Base-by-base conservation (phyloP, 2,329 filamentous ascomycete species). In the Neurospora sp. region DNA sequence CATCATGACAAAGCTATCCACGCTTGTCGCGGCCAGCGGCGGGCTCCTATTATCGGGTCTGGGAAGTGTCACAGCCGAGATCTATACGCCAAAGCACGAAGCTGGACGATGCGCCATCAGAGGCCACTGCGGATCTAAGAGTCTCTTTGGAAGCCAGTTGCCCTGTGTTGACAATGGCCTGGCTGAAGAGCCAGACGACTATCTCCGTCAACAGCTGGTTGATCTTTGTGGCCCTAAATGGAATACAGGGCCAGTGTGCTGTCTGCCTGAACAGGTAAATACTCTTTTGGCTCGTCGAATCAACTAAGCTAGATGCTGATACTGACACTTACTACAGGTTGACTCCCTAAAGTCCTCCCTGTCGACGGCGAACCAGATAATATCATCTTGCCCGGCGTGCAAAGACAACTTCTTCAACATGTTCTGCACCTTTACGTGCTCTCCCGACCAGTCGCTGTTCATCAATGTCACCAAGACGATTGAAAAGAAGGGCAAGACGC, bases 391-490 rank as follows among this genome's bases (percentile, higher is more conserved):
- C 79, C 96, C 96, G 1, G 96, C 96, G 39, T 99, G 96, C 86
- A 97, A 96, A 81, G 91, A 94, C 76, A 99, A 99, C 84, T 99
- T 99, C 84, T 98, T 93, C 84, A 97, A 99, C 82, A 85, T 96
- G 66, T 99, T 99, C 80, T 99, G 96, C 82, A 96, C 93, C 4
- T 98, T 99, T 78, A 98, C 94, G 2, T 99, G 96, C 83, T 99
- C 96, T 4, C 95, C 96, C 6, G 91, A 99, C 77, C 96, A 99
- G 79, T 97, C 93, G 0, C 84, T 97, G 0, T 99, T 99, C 78
- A 85, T 99, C 78, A 99, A 99, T 77, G 89, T 99, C 62, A 98
- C 96, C 11, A 82, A 89, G 68, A 91, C 90, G 0, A 86, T 87
- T 73, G 80, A 86, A 28, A 92, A 88, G 78, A 82, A 80, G 66